Evolutionary conservation across 441 rosid genomes (phyloP), one percentile per base, ranked within the genome.

Genomic region (Flueggea neowawraea): DNA sequence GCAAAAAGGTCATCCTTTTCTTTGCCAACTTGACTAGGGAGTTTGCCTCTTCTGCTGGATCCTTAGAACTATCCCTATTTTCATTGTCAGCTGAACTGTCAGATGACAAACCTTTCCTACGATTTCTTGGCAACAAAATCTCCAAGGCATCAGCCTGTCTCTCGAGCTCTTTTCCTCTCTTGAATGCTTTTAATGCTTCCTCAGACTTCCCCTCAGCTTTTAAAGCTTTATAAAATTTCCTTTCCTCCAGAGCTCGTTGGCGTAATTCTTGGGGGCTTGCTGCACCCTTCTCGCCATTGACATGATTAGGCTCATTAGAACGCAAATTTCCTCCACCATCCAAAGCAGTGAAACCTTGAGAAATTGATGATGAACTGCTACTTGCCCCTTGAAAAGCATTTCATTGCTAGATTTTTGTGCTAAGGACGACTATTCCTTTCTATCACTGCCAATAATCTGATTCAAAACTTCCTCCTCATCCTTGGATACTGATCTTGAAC

Each of bases 101-200:
- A 63, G 78, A 70, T 54, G 77, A 58, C 57, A 78, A 63, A 73
- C 13, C 72, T 57, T 76, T 86, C 73, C 77, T 85, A 50, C 83
- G 80, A 59, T 73, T 80, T 77, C 77, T 89, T 72, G 90, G 84
- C 61, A 85, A 56, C 0, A 84, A 58, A 55, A 83, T 64, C 73
- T 88, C 96, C 69, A 91, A 76, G 15, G 96, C 88, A 12, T 79
- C 92, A 41, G 96, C 98, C 72, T 83, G 86, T 69, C 97, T 89
- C 81, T 95, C 99, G 39, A 95, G 96, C 64, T 90, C 95, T 77
- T 84, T 95, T 48, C 97, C 98, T 70, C 95, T 88, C 77, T 89
- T 95, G 66, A 84, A 95, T 39, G 98, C 91, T 73, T 72, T 88
- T 49, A 91, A 44, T 63, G 97, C 99, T 78, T 95, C 97, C 45